Evolutionary conservation across 2,329 filamentous ascomycete species (phyloP), one percentile per base, ranked within the genome.

Genomic region (Purpureocillium takamizusanense): DNA sequence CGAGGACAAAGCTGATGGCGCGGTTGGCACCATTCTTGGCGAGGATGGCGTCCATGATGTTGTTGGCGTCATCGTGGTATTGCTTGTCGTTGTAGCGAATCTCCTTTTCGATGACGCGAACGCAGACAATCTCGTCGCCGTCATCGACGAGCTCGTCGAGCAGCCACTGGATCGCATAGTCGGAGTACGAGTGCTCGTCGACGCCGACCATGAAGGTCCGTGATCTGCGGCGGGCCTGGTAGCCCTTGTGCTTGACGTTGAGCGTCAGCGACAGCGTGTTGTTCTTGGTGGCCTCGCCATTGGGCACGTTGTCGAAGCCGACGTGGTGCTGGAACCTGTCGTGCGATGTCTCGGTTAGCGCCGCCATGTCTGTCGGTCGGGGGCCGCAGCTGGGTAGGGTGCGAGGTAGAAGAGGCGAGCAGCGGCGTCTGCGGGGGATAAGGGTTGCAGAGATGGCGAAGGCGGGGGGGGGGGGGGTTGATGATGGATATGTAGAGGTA

Each of bases 111-210:
- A 94, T 76, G 3, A 94, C 89, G 37, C 86, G 76, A 35, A 95
- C 74, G 60, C 89, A 95, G 8, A 95, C 84, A 41, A 95, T 82
- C 61, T 95, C 87, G 55, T 95, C 89, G 14, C 89, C 88, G 53
- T 95, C 89, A 51, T 95, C 88, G 31, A 95, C 86, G 40, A 95
- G 72, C 62, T 94, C 87, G 51, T 94, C 86, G 30, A 95, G 76
- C 36, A 95, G 72, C 88, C 88, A 95, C 60, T 94, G 86, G 14
- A 95, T 69, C 13, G 89, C 89, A 61, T 90, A 92, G 45, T 94
- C 86, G 7, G 87, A 94, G 60, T 95, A 95, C 42, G 86, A 77
- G 51, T 95, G 88, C 52, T 90, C 85, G 60, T 95, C 89, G 14
- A 89, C 84, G 15, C 89, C 89, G 46, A 89, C 90, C 56, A 95